phyloP scores from a whole-genome alignment of 2,329 filamentous ascomycete genomes.

The Penicillium digitatum region DNA sequence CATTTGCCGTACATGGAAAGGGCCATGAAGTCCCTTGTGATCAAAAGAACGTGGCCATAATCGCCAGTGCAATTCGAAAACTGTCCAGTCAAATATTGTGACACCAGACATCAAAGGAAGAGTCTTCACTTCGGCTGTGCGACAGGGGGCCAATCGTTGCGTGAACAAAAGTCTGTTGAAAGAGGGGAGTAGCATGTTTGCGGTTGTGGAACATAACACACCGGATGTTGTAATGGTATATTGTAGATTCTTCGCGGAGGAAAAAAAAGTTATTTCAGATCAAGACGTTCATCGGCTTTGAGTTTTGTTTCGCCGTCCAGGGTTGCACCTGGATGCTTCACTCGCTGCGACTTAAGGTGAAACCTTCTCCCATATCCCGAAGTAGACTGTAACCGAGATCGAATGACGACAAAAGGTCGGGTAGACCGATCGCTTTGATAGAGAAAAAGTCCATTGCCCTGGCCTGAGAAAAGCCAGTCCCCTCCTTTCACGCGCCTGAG shows the following conservation, averaged over 20 bases:
- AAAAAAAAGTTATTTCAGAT: neutral
- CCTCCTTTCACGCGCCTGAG: neutral
- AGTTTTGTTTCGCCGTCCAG: slow-evolving; percentile 1
- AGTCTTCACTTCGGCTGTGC: neutral
- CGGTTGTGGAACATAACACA: neutral
- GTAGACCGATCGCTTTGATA: neutral
- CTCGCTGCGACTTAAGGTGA: neutral
- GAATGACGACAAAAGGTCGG: neutral
- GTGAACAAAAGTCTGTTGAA: neutral
- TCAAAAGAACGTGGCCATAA: slow-evolving; percentile 21
- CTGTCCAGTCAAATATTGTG: slow-evolving; percentile 15
- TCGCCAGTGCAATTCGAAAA: slow-evolving; percentile 24
- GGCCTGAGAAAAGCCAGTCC: neutral
- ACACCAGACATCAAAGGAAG: neutral
- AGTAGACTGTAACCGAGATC: neutral
- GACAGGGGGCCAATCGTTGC: neutral
- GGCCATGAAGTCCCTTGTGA: slow-evolving; percentile 30
- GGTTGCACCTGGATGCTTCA: slow-evolving; percentile 9
- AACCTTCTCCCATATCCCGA: neutral
- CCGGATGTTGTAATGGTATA: neutral
- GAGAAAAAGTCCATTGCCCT: too few species aligned
- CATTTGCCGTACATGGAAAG: slow-evolving; percentile 25
- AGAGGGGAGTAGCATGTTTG: neutral
- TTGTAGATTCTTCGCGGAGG: neutral
- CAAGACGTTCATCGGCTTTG: neutral